These are phyloP conservation scores for Paraurostyla sp. DNA, from an alignment of 73 alveolate species.

Conservation along the genomic window DNA sequence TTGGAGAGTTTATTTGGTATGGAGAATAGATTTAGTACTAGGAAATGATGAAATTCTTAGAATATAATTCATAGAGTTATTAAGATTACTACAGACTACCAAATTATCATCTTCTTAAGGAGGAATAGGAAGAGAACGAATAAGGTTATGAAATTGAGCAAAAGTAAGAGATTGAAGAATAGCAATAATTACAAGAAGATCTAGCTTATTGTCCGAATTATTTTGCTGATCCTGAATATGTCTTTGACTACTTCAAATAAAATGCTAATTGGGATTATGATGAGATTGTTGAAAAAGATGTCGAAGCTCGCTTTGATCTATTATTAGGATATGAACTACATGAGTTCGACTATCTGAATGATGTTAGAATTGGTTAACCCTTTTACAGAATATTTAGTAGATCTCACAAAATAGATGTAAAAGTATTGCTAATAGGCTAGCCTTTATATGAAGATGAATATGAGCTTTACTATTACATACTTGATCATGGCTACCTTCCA, in stretches of 20 bases:
- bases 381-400: background rate
- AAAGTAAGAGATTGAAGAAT: background rate
- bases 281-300: constrained; percentile 13
- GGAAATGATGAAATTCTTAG: background rate
- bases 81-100: background rate
- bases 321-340: background rate
- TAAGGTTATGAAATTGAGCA: background rate
- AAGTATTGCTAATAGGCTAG: background rate
- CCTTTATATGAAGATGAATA: constrained; percentile 14
- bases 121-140: background rate
- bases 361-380: background rate
- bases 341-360: background rate
- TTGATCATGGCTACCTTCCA: background rate
- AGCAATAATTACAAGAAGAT: background rate
- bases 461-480: background rate
- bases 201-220: background rate
- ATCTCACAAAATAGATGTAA: background rate
- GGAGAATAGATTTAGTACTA: background rate
- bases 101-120: background rate
- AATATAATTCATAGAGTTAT: constrained; percentile 16
- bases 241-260: background rate
- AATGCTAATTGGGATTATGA: background rate
- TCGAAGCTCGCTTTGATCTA: background rate
- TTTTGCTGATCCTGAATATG: background rate
- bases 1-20: background rate